These are phyloP conservation scores for Botryotinia globosa DNA, from an alignment of 2,329 filamentous ascomycete species.

Conservation along the genomic window DNA sequence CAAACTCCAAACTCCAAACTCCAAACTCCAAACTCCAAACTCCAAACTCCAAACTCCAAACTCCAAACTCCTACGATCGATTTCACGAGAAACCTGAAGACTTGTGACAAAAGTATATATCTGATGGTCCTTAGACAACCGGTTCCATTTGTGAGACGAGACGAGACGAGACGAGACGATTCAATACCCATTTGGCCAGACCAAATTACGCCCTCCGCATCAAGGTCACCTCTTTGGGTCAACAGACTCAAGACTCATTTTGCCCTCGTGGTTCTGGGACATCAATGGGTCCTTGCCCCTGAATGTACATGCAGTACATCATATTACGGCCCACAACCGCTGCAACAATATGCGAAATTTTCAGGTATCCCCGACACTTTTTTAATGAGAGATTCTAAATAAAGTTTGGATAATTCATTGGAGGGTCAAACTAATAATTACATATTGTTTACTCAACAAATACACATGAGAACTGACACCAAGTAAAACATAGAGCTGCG, in stretches of 20 bases:
- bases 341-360: neutral
- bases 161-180: neutral
- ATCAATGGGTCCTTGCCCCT: slow-evolving; percentile 21
- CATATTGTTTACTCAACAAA: neutral
- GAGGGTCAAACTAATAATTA: neutral
- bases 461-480: neutral
- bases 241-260: slow-evolving; percentile 1
- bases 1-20: too few species aligned
- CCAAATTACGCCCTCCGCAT: slow-evolving; percentile 16
- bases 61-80: too few species aligned
- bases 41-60: too few species aligned
- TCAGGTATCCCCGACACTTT: neutral
- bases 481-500: neutral
- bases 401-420: neutral
- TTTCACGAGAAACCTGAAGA: neutral
- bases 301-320: neutral
- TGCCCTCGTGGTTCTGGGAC: slow-evolving; percentile 19
- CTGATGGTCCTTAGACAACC: neutral
- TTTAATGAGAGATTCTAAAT: slow-evolving; percentile 9
- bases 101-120: neutral
- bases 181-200: slow-evolving; percentile 13
- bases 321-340: neutral
- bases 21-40: too few species aligned
- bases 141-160: neutral
- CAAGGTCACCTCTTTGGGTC: slow-evolving; percentile 6